Base-by-base conservation (phyloP, 768 basidiomycete species). In the Lactifluus rugatus region DNA sequence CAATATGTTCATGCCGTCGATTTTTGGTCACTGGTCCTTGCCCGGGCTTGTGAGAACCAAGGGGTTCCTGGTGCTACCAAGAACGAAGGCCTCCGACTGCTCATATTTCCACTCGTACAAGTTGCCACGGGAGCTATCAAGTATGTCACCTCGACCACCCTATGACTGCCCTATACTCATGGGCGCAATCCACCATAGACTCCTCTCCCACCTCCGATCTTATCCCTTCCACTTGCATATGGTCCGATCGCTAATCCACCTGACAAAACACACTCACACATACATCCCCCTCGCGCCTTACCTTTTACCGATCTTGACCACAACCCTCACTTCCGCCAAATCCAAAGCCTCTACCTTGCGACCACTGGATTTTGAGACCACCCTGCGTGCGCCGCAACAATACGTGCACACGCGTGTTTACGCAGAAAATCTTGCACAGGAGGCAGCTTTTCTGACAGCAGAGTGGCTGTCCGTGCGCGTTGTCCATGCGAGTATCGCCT, bases 181-280 rank as follows among this genome's bases (percentile, higher is more conserved):
- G 13, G 37, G 41, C 7, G 39, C 28, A n/a, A 31, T 23, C 36
- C 11, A 3, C 8, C 19, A 17, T 69, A 98, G 95, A 66, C 83
- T 97, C 50, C 82, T 96, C 48, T 85, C 93, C 28, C 94, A 89
- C 60, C 78, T 87, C 13, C 88, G 95, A 46, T 97, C 93, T 61
- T 89, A 89, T 73, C 95, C 96, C 1, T 87, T 97, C 70, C 94
- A 97, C 69, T 80, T 98, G 28, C 94, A 98, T 70, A 79, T 98
- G 58, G 73, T 89, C 34, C 89, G 91, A 10, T 94, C 96, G 1
- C 80, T 98, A 46, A 76, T 93, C 25, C 87, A 92, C 68, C 79
- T 99, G 62, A 83, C 85, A 39, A 81, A 81, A 49, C 90, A 92
- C 68, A 94, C 89, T 2, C 76, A 81, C 54, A 88, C 81, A 17